Evolutionary conservation across 805 yeast species (phyloP).

Genomic region (Wickerhamomyces tratensis): DNA sequence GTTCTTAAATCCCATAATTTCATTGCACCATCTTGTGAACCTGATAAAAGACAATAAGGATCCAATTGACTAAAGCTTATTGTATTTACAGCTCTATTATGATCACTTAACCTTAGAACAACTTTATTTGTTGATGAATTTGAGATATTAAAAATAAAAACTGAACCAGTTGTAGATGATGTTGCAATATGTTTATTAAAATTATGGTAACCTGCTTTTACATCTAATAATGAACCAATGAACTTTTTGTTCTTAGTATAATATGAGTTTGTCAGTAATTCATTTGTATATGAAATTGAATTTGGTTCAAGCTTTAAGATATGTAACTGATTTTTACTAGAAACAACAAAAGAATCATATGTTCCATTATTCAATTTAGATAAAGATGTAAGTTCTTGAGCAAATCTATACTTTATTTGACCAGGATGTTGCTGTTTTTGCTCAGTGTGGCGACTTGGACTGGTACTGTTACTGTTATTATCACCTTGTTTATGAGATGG

Average conservation of each 20-base stretch:
- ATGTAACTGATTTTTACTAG: slow-evolving; percentile 33
- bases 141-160: slow-evolving; percentile 22
- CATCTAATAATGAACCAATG: slow-evolving; percentile 32
- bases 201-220: slow-evolving; percentile 31
- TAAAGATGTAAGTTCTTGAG: slow-evolving; percentile 20
- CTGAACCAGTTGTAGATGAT: slow-evolving; percentile 38
- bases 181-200: slow-evolving; percentile 31
- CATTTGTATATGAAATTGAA: slow-evolving; percentile 24
- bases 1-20: slow-evolving; percentile 66
- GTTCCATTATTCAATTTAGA: slow-evolving; percentile 10
- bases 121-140: slow-evolving; percentile 19
- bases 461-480: slow-evolving; percentile 1
- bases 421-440: slow-evolving; percentile 13
- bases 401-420: slow-evolving; percentile 19
- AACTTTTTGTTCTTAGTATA: slow-evolving; percentile 22
- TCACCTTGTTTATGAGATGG: slow-evolving; percentile 1
- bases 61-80: slow-evolving; percentile 30
- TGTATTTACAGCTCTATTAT: slow-evolving; percentile 36
- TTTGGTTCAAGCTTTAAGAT: slow-evolving; percentile 22
- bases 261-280: slow-evolving; percentile 20
- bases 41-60: slow-evolving; percentile 37
- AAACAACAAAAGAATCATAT: slow-evolving; percentile 23
- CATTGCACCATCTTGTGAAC: slow-evolving; percentile 75
- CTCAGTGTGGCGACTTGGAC: slow-evolving; percentile 8
- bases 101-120: slow-evolving; percentile 26